Evolutionary conservation across 495 filamentous ascomycete species (phyloP), one percentile per base, ranked within the genome.

Genomic region (Penicillium atrosanguineum): DNA sequence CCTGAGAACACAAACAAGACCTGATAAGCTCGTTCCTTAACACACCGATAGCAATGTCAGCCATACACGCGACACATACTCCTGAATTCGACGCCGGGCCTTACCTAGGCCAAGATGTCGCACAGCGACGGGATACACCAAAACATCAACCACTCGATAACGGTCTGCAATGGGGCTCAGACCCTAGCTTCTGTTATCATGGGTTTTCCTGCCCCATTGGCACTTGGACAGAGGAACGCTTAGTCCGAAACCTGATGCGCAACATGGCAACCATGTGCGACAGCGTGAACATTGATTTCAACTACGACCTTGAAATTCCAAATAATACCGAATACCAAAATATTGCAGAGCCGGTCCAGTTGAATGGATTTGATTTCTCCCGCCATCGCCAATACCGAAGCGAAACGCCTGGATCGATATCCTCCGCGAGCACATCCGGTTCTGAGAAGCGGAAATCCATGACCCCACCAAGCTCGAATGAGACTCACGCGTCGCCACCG

Each of bases 171-270:
- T 65, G 63, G 63, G 63, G 63, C 26, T 63, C 63, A 1, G 63
- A 65, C 29, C 63, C 63, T 9, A 65, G 54, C 21, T 65, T 65
- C 53, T 60, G 63, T 26, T 65, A 55, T 40, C 63, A 65, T 34
- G 60, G 63, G 23, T 65, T 58, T 40, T 63, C 63, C 2, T 43
- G 48, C 19, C 63, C 63, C 6, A 55, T 63, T 25, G 63, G 63
- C 12, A 60, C 50, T 1, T 65, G 63, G 63, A 65, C 63, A 29
- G 63, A 65, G 50, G 60, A 65, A 18, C 56, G 60, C 0, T 38
- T 65, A 1, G 52, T 57, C 2, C 53, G 47, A 18, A 63, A 65
- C 26, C 39, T 62, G 19, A 60, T 63, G 54, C 63, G 63, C 40
- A 62, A 65, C 28, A 55, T 65, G 54, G 56, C 55, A 31, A 53